phyloP scores from a whole-genome alignment of 176 grass and related monocot genomes.

The Musa acuminata region DNA sequence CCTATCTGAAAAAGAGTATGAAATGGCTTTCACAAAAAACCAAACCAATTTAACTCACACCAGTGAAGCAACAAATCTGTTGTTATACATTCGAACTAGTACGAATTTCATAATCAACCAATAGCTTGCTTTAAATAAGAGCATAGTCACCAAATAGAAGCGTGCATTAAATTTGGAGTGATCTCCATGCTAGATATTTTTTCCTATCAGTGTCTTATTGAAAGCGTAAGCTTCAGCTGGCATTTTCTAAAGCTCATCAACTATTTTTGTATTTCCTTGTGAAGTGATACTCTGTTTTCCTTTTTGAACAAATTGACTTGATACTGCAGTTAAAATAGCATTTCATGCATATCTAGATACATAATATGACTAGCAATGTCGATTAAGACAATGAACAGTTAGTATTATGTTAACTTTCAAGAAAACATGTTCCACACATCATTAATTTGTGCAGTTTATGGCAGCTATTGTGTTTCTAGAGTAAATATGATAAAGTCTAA shows the following conservation, averaged over 20 bases:
- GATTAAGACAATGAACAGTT: background rate
- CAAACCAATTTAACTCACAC: background rate
- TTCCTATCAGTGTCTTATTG: background rate
- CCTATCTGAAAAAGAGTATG: conserved; percentile 48
- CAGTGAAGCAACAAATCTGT: no score
- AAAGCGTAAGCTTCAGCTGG: background rate
- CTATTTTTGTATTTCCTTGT: no score
- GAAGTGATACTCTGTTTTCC: no score
- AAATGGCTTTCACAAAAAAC: background rate
- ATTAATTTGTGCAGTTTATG: background rate
- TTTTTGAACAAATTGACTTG: background rate
- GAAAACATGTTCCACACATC: background rate
- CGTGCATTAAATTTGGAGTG: background rate
- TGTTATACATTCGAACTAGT: background rate
- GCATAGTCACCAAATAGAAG: background rate
- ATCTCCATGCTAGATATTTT: background rate
- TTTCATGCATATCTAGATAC: background rate
- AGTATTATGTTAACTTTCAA: background rate
- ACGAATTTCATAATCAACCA: background rate
- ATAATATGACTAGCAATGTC: background rate
- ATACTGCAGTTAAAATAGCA: background rate
- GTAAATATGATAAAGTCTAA: background rate
- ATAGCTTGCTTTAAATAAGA: background rate
- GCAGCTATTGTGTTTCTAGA: background rate
- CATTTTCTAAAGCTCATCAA: background rate